Conservation (phyloP, 208 protist species). For the Cochliopodium minus region DNA sequence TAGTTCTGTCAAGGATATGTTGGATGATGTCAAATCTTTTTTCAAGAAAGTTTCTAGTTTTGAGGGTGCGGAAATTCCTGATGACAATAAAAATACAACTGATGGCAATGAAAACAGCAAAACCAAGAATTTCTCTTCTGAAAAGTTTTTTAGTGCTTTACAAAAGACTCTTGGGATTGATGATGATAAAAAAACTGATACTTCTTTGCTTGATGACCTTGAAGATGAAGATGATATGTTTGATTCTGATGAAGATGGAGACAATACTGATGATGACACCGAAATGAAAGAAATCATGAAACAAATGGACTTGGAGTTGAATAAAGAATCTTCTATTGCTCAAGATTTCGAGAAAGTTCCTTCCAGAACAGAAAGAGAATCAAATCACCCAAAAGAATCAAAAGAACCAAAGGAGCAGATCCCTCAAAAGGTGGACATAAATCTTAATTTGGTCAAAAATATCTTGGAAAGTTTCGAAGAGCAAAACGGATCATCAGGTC, state of each 20-base stretch:
- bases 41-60: background rate
- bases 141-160: background rate
- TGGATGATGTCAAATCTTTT: background rate
- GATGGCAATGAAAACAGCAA: background rate
- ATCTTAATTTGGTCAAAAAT: no score
- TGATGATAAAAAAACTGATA: background rate
- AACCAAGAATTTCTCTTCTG: background rate
- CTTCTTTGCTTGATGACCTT: background rate
- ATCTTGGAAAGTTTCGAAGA: no score
- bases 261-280: background rate
- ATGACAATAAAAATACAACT: background rate
- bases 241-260: background rate
- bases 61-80: background rate
- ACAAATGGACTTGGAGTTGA: no score
- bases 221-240: background rate
- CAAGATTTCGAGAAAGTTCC: no score
- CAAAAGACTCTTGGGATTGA: background rate
- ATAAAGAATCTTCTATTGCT: no score
- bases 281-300: background rate
- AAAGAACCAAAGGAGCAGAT: no score
- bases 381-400: no score
- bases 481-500: no score
- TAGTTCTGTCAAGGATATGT: background rate
- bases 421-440: no score
- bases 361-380: no score